A percentile compares a stretch with the other conserved stretches of the same genome.
Evolutionary conservation across 345 rosid genomes (phyloP).

Genomic region (Eutrema japonicum): DNA sequence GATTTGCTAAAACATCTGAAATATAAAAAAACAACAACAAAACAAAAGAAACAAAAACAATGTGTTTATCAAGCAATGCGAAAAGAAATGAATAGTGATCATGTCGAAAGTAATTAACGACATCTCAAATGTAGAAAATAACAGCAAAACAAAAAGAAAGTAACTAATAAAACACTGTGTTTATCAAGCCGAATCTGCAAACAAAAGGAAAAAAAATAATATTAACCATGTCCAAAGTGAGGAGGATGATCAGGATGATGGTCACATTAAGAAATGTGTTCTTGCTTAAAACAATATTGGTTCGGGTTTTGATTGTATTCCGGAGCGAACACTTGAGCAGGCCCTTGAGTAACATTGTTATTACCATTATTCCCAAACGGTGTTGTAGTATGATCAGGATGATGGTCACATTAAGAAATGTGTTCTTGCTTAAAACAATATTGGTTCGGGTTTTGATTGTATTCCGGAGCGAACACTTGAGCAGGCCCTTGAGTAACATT

Average conservation of each 20-base stretch:
- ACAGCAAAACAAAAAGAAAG: background rate
- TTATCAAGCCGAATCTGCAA: background rate
- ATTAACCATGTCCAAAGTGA: slow-evolving; percentile 25
- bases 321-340: slow-evolving; percentile 18
- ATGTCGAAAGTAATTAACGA: background rate
- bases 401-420: background rate
- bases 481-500: background rate
- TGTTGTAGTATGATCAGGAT: background rate
- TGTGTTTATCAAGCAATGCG: background rate
- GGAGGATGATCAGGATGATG: slow-evolving; percentile 2
- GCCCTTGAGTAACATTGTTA: background rate
- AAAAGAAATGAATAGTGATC: background rate
- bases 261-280: background rate
- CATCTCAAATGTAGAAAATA: background rate
- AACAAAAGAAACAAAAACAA: background rate
- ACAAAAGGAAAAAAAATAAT: background rate
- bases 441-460: slow-evolving; percentile 19
- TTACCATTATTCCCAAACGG: background rate
- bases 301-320: slow-evolving; percentile 19
- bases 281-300: slow-evolving; percentile 24
- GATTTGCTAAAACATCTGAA: background rate
- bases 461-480: slow-evolving; percentile 21
- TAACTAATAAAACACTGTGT: background rate
- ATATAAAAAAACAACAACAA: background rate
- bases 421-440: slow-evolving; percentile 23